phyloP scores from a whole-genome alignment of 257 asterid genomes.

The Solanum habrochaites region DNA sequence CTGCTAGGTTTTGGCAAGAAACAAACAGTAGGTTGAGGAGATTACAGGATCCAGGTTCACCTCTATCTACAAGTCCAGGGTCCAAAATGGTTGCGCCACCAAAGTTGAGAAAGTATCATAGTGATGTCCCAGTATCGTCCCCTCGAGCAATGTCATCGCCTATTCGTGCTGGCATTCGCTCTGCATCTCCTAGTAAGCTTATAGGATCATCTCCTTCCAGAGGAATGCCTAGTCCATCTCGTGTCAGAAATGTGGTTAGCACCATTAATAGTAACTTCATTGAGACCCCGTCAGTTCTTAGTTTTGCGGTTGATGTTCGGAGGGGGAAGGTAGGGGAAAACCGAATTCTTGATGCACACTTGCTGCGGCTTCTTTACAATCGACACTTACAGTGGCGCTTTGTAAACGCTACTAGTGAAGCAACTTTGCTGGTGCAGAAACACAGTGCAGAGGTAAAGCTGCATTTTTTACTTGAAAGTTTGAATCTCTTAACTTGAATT shows the following conservation, averaged over 20 bases:
- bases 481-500: not conserved
- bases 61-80: constrained; percentile 49
- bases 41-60: constrained; percentile 83
- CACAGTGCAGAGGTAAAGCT: constrained; percentile 65
- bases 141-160: constrained; percentile 72
- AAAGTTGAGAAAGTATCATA: constrained; percentile 46
- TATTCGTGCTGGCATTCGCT: constrained; percentile 49
- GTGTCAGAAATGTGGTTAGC: constrained; percentile 72
- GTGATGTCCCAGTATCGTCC: constrained; percentile 45
- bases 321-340: constrained; percentile 92
- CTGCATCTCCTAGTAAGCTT: constrained; percentile 75
- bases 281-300: constrained; percentile 89
- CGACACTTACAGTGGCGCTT: constrained; percentile 92
- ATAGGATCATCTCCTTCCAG: constrained; percentile 66
- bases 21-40: constrained; percentile 80
- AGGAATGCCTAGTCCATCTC: constrained; percentile 59
- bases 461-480: not conserved
- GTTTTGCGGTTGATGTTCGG: constrained; percentile 86
- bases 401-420: constrained; percentile 74
- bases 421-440: constrained; percentile 56
- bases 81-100: constrained; percentile 49
- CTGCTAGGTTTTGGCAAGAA: constrained; percentile 96
- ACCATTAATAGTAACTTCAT: constrained; percentile 50
- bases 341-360: constrained; percentile 69
- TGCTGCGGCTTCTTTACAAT: constrained; percentile 78